Evolutionary conservation across 2,329 filamentous ascomycete genomes (phyloP).

Genomic region (Monosporascus sp.): DNA sequence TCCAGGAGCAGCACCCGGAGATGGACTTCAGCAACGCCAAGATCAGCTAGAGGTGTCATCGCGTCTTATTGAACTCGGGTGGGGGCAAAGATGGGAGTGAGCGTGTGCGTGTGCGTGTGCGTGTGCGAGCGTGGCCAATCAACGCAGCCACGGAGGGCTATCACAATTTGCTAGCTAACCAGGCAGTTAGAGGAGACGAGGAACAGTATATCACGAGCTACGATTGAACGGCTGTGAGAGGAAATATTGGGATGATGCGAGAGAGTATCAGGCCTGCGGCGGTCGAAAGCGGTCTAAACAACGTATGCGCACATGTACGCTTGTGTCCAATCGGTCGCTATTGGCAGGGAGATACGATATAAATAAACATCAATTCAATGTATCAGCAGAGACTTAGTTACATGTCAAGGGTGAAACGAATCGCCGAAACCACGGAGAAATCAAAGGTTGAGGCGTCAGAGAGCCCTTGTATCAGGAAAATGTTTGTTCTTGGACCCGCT

Average conservation of each 20-base stretch:
- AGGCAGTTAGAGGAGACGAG: too few species aligned
- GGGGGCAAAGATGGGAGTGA: not conserved
- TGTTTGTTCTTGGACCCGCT: slow-evolving; percentile 51
- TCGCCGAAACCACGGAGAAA: slow-evolving; percentile 42
- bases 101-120: too few species aligned
- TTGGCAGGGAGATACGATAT: not conserved
- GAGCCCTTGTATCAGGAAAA: slow-evolving; percentile 40
- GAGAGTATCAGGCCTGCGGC: too few species aligned
- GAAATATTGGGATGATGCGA: too few species aligned
- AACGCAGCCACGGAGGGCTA: too few species aligned
- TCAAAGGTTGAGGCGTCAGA: slow-evolving; percentile 49
- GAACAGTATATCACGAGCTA: slow-evolving; percentile 4
- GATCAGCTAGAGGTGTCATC: slow-evolving; percentile 40
- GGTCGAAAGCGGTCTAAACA: too few species aligned
- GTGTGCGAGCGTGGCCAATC: too few species aligned
- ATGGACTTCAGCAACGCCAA: slow-evolving; percentile 70
- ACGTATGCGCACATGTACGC: too few species aligned
- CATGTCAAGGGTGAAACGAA: slow-evolving; percentile 63
- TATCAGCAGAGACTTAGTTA: too few species aligned
- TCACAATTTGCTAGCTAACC: too few species aligned
- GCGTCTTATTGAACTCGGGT: too few species aligned
- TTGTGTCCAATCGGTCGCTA: too few species aligned
- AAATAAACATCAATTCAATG: not conserved
- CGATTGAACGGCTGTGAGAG: slow-evolving; percentile 1
- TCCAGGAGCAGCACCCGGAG: slow-evolving; percentile 73